Base-by-base conservation (phyloP, 2,329 filamentous ascomycete genomes). In the Trichoderma hamatum region DNA sequence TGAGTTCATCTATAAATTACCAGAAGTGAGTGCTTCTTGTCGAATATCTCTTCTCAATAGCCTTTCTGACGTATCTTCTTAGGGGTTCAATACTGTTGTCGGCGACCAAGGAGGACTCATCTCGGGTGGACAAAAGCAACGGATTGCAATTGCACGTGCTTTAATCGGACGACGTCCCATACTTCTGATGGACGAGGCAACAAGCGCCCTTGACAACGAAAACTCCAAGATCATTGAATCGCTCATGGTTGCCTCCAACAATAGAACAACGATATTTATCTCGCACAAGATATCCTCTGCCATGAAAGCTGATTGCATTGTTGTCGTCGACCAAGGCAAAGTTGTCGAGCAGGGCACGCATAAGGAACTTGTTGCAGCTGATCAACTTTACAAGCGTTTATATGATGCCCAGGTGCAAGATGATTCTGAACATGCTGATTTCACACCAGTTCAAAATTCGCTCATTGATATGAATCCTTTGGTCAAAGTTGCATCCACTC, bases 101-200 rank as follows among this genome's bases (percentile, higher is more conserved):
- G 89, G 89, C 1, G 88, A 90, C 72, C 86, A 87, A 60, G 90
- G 90, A 0, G 86, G 90, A 21, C 89, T 90, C 69, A 81, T 94
- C 1, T 92, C 89, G 1, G 91, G 91, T 28, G 91, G 91, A 1
- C 90, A 94, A 76, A 83, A 90, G 9, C 91, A 93, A 76, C 87
- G 90, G 26, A 85, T 92, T 39, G 90, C 90, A 10, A 93, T 94
- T 71, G 91, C 91, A 0, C 84, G 91, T 9, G 89, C 89, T 13
- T 88, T 93, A 32, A 84, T 93, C 65, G 87, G 89, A 56, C 82
- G 88, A 62, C 91, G 91, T 0, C 80, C 82, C 0, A 86, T 94
- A 2, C 79, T 94, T 3, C 85, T 94, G 6, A 81, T 94, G 0
- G 91, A 94, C 73, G 91, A 94, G 78, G 91, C 91, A 1, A 94